Base-by-base conservation (phyloP, 305 asterid genomes). In the Fraxinus xanthoxyloides region DNA sequence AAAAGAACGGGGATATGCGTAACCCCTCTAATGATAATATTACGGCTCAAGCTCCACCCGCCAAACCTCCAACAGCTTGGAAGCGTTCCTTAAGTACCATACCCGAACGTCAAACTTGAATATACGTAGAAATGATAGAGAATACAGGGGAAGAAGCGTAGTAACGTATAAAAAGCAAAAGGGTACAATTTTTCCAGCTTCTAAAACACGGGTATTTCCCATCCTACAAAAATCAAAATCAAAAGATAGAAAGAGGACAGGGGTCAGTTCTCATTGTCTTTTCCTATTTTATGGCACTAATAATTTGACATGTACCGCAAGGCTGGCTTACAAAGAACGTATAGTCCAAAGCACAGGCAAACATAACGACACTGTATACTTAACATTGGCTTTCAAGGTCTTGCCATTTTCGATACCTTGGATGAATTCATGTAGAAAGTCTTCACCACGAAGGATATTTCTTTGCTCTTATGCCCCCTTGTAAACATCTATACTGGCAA, bases 381-480 rank as follows among this genome's bases (percentile, higher is more conserved):
- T 1, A 69, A 12, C 75, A 15, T 6, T n/a, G 26, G 26, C 10
- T 54, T n/a, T 54, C 65, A 69, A 69, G 10, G 21, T 30, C 38
- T 69, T 69, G 75, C 72, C 72, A 63, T 26, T 63, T 63, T 63
- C 32, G 15, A 26, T 63, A 26, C 72, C 72, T 63, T 24, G 34
- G 34, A 63, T 63, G 72, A 63, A 8, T 26, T 63, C 31, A 63
- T 9, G 30, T 12, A 63, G 15, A 61, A 63, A 63, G 30, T 63
- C 72, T 63, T 63, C 72, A 61, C 32, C 72, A 12, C 2, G 72
- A 61, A 61, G 72, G 72, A 61, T 30, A 36, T 80, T 79, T 46
- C 70, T 75, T 54, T 46, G 54, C 24, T 48, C 61, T 48, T 17
- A 15, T 48, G 61, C 7, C 63, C 70, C 75, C 82, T 67, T 21